Conservation (phyloP, 148 eudicot species). For the Rhododendron ferrugineum region DNA sequence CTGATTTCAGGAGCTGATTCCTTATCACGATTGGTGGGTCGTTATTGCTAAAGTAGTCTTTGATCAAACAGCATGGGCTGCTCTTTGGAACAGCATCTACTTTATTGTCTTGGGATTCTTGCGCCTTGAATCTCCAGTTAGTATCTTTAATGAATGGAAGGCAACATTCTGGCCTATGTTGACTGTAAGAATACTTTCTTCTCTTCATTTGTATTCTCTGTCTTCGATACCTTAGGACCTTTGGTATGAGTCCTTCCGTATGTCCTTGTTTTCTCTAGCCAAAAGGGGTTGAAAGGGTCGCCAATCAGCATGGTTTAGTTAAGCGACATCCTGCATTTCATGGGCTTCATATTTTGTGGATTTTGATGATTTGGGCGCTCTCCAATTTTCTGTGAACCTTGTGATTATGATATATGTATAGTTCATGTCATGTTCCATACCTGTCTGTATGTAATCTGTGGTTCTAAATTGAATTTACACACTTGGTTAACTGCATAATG, state of each 20-base stretch:
- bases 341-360: not conserved
- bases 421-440: no score
- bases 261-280: not conserved
- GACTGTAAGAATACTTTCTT: conserved; percentile 52
- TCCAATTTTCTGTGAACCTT: not conserved
- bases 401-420: no score
- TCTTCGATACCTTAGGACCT: not conserved
- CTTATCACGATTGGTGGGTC: conserved; percentile 92
- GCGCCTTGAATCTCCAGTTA: conserved; percentile 74
- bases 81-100: conserved; percentile 93
- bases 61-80: conserved; percentile 93
- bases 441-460: not conserved
- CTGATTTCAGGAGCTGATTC: conserved; percentile 58
- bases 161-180: conserved; percentile 89
- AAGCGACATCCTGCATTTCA: not conserved
- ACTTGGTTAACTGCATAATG: not conserved
- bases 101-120: conserved; percentile 60
- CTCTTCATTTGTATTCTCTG: not conserved
- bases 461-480: not conserved
- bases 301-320: not conserved
- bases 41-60: conserved; percentile 83
- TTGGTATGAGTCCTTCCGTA: not conserved
- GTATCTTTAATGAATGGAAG: conserved; percentile 58
- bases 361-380: not conserved
- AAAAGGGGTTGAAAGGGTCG: not conserved